Evolutionary conservation across 2,329 filamentous ascomycete species (phyloP), one percentile per base, ranked within the genome.

Genomic region (Trichoderma sp.): DNA sequence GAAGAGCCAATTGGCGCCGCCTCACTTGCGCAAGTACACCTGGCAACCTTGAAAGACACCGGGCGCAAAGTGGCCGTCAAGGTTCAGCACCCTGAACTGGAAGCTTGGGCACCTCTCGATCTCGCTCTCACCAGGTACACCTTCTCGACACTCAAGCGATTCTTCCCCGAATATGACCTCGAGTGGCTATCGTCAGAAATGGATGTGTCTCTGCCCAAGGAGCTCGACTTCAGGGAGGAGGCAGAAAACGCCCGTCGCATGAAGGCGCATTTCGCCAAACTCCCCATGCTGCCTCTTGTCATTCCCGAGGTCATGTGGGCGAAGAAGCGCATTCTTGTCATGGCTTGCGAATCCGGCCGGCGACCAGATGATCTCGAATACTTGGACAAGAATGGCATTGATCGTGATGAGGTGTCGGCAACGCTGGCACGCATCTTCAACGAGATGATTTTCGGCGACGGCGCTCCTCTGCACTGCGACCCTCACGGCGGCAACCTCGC

Each of bases 101-200:
- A 94, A 73, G 92, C 97, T 81, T 99, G 94, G 93, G 92, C 94
- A 18, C 92, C 91, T 30, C 86, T 99, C 12, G 96, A 99, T 80
- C 86, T 98, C 75, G 90, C 91, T 3, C 85, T 99, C 73, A 99
- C 96, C 6, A 86, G 89, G 47, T 97, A 96, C 77, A 97, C 95
- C 0, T 99, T 99, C 81, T 90, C 91, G 12, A 96, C 92, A 0
- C 84, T 99, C 73, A 97, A 97, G 82, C 88, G 89, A 72, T 98
- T 95, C 85, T 99, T 99, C 79, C 97, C 97, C 3, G 95, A 98
- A 77, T 99, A 99, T 81, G 96, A 99, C 80, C 86, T 99, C 32
- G 95, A 97, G 78, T 99, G 96, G 96, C 85, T 99, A 11, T 95
- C 94, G 1, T 90, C 91, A 8, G 96, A 99, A 82, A 97, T 99